Evolutionary conservation across 192 early-diverging fungal species (phyloP), one percentile per base, ranked within the genome.

Genomic region (Backusella luteola): DNA sequence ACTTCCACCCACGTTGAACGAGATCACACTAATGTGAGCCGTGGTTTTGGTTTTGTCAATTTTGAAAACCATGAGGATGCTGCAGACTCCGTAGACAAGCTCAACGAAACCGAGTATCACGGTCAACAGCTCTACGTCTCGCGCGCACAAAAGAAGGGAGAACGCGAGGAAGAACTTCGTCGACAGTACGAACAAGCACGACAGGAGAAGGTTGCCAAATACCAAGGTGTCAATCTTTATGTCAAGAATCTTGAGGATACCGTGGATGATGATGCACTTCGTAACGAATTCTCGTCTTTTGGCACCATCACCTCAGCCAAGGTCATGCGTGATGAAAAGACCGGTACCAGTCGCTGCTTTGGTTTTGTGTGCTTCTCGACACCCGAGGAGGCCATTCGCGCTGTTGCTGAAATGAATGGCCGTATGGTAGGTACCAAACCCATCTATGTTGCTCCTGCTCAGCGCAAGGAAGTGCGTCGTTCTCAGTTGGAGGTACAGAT

Each of bases 311-410:
- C 97, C 83, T 94, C 92, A 35, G 96, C 96, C 81, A 97, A 97
- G 90, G 93, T 99, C 76, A 99, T 99, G 98, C 85, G 89, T 76
- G 96, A 99, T 82, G 98, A 99, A 46, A 92, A 91, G 85, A 86
- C 84, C 12, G 87, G 85, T 56, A 80, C 81, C 41, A 96, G 95
- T 81, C 94, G 95, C 81, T 96, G 97, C 42, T 99, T 99, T 76
- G 98, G 98, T 17, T 99, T 99, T 83, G 98, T 99, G 34, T 99
- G 98, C 91, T 99, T 97, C 90, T 94, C 95, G n/a, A 91, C 94
- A 41, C 96, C 98, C 66, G 97, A 98, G 80, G 98, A 99, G 87
- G 97, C 98, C 59, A 96, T 91, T 85, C 97, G 96, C 90, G 98
- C 98, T 73, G 96, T 96, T 53, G 92, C 95, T 72, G 98, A 98